Percentiles rank a stretch among this genome's conserved stretches.
phyloP scores from a whole-genome alignment of 1,139 yeast species.

The Yamadazyma mexicana region DNA sequence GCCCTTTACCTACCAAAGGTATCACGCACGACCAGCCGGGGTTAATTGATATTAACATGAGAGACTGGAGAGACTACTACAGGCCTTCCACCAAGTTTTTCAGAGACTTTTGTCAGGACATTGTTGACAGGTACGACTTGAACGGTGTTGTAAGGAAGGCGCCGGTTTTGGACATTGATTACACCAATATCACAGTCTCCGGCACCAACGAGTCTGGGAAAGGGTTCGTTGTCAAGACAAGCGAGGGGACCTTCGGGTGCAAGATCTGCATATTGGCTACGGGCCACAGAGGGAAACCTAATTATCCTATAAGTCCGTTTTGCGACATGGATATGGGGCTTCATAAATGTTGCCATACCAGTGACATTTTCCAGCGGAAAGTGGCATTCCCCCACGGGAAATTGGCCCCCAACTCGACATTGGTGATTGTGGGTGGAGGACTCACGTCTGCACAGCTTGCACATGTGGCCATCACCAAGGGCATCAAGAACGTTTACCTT shows the following conservation, averaged over 20 bases:
- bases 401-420: conserved; percentile 17
- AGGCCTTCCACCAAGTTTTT: conserved; percentile 45
- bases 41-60: conserved; percentile 41
- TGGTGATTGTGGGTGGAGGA: conserved; percentile 51
- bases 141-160: conserved; percentile 32
- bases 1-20: too few relatives aligned
- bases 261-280: conserved; percentile 39
- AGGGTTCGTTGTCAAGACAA: conserved; percentile 31
- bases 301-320: conserved; percentile 31
- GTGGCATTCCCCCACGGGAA: conserved; percentile 25
- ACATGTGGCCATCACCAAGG: conserved; percentile 33
- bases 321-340: conserved; percentile 22
- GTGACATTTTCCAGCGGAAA: conserved; percentile 34
- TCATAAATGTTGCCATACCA: conserved; percentile 46
- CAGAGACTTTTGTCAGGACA: conserved; percentile 38
- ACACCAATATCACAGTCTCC: conserved; percentile 24
- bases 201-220: conserved; percentile 26
- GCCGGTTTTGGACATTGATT: conserved; percentile 33
- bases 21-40: conserved; percentile 33
- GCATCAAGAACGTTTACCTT: conserved; percentile 33
- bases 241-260: conserved; percentile 32
- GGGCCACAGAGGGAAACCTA: conserved; percentile 43
- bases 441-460: conserved; percentile 51
- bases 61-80: conserved; percentile 49
- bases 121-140: conserved; percentile 35